Evolutionary conservation across 2,329 filamentous ascomycete species (phyloP).

Genomic region (Fusarium sp.): DNA sequence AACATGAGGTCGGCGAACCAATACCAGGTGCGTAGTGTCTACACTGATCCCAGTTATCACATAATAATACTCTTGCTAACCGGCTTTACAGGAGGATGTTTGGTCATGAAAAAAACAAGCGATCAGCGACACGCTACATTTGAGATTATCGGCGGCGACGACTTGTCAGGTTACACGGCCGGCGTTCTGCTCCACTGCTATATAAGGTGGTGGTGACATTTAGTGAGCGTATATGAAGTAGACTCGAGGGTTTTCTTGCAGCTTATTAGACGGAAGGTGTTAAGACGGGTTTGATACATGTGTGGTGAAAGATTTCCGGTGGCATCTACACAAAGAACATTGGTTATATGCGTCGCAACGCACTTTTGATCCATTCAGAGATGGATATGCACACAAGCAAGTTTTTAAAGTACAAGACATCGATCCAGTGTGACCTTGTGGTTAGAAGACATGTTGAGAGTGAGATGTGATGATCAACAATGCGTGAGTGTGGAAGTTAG

Average conservation of each 20-base stretch:
- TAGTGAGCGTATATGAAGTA: conserved; percentile 46
- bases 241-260: conserved; percentile 37
- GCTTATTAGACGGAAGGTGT: conserved; percentile 39
- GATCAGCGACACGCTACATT: conserved; percentile 30
- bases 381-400: conserved; percentile 8
- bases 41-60: conserved; percentile 3
- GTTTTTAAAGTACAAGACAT: neutral
- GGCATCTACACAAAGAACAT: conserved; percentile 29
- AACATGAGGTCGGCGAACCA: conserved; percentile 94
- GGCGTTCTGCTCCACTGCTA: conserved; percentile 41
- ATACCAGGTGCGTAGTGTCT: conserved; percentile 79
- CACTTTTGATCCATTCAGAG: neutral
- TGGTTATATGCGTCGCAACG: conserved; percentile 13
- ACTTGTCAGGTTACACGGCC: conserved; percentile 43
- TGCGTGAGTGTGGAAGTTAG: neutral
- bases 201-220: conserved; percentile 27
- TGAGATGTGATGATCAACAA: neutral
- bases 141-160: conserved; percentile 42
- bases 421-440: neutral
- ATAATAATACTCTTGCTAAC: conserved; percentile 31
- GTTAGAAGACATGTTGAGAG: neutral
- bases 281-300: conserved; percentile 32
- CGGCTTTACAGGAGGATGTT: conserved; percentile 72
- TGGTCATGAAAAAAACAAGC: conserved; percentile 68
- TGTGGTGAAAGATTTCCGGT: conserved; percentile 31